These are phyloP conservation scores for Kodamaea anthophila DNA, from an alignment of 1,139 yeast species.

Conservation along the genomic window DNA sequence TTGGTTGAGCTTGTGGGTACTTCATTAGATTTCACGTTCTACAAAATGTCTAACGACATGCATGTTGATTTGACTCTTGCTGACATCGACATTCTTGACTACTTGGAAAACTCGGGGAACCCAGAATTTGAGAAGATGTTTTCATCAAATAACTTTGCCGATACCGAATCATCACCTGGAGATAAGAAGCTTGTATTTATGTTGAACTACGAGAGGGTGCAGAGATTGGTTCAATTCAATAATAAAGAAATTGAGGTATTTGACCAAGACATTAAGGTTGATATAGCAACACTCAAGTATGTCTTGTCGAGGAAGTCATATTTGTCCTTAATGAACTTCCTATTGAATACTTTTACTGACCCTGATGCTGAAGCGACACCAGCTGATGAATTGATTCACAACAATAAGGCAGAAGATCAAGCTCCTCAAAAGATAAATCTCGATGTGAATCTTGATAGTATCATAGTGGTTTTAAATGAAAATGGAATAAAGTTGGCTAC, in stretches of 20 bases:
- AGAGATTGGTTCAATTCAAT: constrained; percentile 56
- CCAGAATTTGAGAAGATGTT: constrained; percentile 64
- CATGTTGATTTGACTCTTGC: constrained; percentile 58
- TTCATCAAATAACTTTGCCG: constrained; percentile 53
- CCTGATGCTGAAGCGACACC: constrained; percentile 66
- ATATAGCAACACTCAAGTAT: constrained; percentile 74
- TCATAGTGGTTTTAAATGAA: constrained; percentile 72
- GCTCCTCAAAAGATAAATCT: constrained; percentile 74
- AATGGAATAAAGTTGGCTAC: constrained; percentile 82
- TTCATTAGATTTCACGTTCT: constrained; percentile 53
- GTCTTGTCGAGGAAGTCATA: constrained; percentile 74
- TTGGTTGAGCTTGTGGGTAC: constrained; percentile 72
- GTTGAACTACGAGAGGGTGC: constrained; percentile 52
- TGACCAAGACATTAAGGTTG: constrained; percentile 72
- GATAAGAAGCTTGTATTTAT: constrained; percentile 49
- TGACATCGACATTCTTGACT: constrained; percentile 69
- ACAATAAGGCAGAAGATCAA: constrained; percentile 45
- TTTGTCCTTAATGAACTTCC: constrained; percentile 72
- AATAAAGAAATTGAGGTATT: constrained; percentile 58
- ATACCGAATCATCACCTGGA: constrained; percentile 22
- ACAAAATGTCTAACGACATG: constrained; percentile 56
- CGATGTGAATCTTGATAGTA: constrained; percentile 63
- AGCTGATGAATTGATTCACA: constrained; percentile 63
- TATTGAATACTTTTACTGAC: constrained; percentile 81
- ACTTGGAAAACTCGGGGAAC: constrained; percentile 58